These are phyloP conservation scores for Coemansia sp. DNA, from an alignment of 192 early-diverging fungal species.

Conservation along the genomic window DNA sequence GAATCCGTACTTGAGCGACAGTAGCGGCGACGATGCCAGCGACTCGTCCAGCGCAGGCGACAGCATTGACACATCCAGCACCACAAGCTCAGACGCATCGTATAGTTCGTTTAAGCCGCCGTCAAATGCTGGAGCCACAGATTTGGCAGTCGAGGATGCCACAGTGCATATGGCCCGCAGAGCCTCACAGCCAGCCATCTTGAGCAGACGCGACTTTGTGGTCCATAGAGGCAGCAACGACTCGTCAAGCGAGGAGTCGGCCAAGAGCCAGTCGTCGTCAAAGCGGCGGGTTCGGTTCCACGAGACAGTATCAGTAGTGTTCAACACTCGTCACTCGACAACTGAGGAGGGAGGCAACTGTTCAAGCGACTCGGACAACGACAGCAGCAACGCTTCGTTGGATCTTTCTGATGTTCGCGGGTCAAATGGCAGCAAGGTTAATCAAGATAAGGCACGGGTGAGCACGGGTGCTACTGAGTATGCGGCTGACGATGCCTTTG, in stretches of 20 bases:
- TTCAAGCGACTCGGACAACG: slow-evolving; percentile 37
- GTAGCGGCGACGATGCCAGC: slow-evolving; percentile 19
- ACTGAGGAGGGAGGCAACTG: slow-evolving; percentile 18
- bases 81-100: slow-evolving; percentile 30
- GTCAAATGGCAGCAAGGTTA: not conserved
- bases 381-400: slow-evolving; percentile 46
- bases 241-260: slow-evolving; percentile 37
- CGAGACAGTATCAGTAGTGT: slow-evolving; percentile 50
- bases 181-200: slow-evolving; percentile 12
- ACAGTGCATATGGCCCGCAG: slow-evolving; percentile 2
- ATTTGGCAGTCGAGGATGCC: not conserved
- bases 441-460: not conserved
- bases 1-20: slow-evolving; percentile 50
- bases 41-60: slow-evolving; percentile 7
- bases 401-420: not conserved
- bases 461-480: not conserved
- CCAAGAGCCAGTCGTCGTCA: slow-evolving; percentile 47
- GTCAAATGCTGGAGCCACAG: not conserved
- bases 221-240: slow-evolving; percentile 14
- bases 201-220: not conserved
- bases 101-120: slow-evolving; percentile 2
- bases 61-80: slow-evolving; percentile 21
- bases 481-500: slow-evolving; percentile 42
- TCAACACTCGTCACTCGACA: slow-evolving; percentile 28
- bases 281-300: slow-evolving; percentile 50